Evolutionary conservation across 2,329 filamentous ascomycete species (phyloP), one percentile per base, ranked within the genome.

Genomic region (Pseudogymnoascus sp.): DNA sequence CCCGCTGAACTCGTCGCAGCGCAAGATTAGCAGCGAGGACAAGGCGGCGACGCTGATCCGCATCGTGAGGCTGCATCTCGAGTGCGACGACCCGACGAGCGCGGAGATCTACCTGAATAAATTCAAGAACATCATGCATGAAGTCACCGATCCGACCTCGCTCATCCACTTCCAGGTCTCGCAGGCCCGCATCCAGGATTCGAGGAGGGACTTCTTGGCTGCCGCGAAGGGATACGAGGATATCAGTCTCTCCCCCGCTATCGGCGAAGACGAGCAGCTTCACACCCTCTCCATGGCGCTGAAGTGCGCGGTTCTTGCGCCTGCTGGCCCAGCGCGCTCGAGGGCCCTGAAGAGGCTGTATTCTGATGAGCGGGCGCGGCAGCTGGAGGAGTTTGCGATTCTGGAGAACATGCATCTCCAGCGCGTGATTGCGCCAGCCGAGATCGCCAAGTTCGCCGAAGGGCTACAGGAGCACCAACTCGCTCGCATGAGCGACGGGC

Each of bases 321-420:
- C 93, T 1, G 94, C 94, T 0, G 94, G 94, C 0, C 94, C 94
- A 0, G 81, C 87, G 69, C 86, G 94, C 60, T 91, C 88, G 64
- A 85, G 90, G 54, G 86, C 87, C 43, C 81, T 99, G 16, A 90
- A 86, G 4, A 86, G 89, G 60, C 78, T 99, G 12, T 96, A 96
- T 81, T 96, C 96, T 74, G 94, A 99, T 74, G 94, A 97, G 66
- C 84, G 94, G 30, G 82, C 90, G 0, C 78, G 80, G 3, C 83
- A 86, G 58, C 82, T 94, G 2, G 83, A 87, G 32, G 90, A 97
- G 75, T 93, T 89, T 70, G 80, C 85, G 57, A 97, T 99, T 60
- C 78, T 99, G 12, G 94, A 97, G 78, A 97, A 97, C 79, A 97
- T 99, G 84, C 96, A 96, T 74, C 81, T 97, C 57, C 91, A 97